Evolutionary conservation across 2,329 filamentous ascomycete genomes (phyloP).

Genomic region (Lecanosticta acicola): DNA sequence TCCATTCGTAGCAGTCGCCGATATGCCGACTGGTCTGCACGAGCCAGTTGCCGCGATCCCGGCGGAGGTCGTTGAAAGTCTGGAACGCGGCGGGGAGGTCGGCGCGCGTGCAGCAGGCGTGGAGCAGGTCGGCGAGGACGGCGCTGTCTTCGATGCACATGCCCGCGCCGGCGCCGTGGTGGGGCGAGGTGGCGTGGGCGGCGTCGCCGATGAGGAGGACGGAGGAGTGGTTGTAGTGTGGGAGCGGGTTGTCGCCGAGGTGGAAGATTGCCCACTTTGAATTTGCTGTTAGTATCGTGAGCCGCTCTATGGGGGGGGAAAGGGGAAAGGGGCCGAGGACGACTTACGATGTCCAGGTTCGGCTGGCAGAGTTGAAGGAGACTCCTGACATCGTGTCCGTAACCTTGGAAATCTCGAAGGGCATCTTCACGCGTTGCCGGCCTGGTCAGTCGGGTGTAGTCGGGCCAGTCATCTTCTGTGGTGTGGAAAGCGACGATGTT

Average conservation of each 20-base stretch:
- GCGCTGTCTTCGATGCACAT: constrained; percentile 29
- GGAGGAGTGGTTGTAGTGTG: constrained; percentile 33
- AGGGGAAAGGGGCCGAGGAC: too few species aligned
- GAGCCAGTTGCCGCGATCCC: constrained; percentile 42
- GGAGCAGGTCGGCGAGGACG: constrained; percentile 26
- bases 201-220: constrained; percentile 38
- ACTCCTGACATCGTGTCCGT: constrained; percentile 21
- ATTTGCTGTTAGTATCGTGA: neutral
- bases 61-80: constrained; percentile 36
- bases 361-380: constrained; percentile 24
- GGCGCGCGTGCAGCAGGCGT: constrained; percentile 15
- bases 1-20: constrained; percentile 38
- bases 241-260: constrained; percentile 32
- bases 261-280: constrained; percentile 40
- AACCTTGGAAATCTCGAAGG: constrained; percentile 23
- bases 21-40: constrained; percentile 38
- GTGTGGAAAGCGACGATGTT: constrained; percentile 28
- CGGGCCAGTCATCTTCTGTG: constrained; percentile 21
- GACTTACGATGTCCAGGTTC: constrained; percentile 18
- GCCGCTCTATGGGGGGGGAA: neutral
- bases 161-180: constrained; percentile 36
- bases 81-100: constrained; percentile 35
- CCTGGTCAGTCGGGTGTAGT: constrained; percentile 18
- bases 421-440: constrained; percentile 22
- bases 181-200: constrained; percentile 39